Evolutionary conservation across 73 alveolate genomes (phyloP), one percentile per base, ranked within the genome.

Genomic region (Urostyla sp.): DNA sequence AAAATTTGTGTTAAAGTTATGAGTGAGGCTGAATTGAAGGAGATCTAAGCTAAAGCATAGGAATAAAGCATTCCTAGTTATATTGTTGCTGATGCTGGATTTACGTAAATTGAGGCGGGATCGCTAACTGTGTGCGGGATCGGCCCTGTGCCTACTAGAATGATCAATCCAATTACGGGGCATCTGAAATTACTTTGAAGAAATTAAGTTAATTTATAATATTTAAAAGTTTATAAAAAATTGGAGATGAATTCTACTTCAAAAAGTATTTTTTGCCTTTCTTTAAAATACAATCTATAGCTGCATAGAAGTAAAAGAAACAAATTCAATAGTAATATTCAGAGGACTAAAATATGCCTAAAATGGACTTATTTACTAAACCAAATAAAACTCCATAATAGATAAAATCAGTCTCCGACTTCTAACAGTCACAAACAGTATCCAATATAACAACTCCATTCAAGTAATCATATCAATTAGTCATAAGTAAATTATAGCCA

Each of bases 81-180:
- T 67, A 54, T 94, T 34, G 98, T 95, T 26, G 88, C 91, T 23
- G 99, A 96, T 94, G 99, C 99, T 18, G 99, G 99, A 28, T 61
- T 80, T 34, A 96, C 99, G 16, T 94, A 96, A 84, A 94, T 96
- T 27, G 97, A 91, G 26, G 98, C 98, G 20, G 97, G 97, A 23
- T 87, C 97, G 36, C 80, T 80, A 48, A 96, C 99, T 24, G 99
- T 96, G 16, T 67, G 91, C 38, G 98, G 98, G n/a, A 91, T 96
- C 15, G 99, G 99, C 15, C 99, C 99, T n/a, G 98, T 93, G 44
- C 87, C 85, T 76, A 93, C 72, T 69, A 69, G 49, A 48, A 69
- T 69, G 83, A 45, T 69, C 20, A 49, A 45, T 27, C 3, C 34
- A 3, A 24, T 69, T 24, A 69, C 83, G 20, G 69, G 83, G 16